Base-by-base conservation (phyloP, 2,329 filamentous ascomycete species). In the Leptosphaerulina australis region DNA sequence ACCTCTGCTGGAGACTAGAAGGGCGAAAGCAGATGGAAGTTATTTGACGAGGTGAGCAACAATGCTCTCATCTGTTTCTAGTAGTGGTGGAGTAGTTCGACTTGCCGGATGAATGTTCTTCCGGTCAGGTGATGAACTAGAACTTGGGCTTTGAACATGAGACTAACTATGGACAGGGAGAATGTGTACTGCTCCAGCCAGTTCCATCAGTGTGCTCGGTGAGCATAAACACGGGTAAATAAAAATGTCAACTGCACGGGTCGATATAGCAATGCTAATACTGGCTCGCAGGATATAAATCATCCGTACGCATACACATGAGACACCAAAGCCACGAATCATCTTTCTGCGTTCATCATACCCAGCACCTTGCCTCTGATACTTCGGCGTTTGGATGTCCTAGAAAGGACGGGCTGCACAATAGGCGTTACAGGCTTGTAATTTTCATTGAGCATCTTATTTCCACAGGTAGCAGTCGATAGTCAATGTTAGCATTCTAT, bases 1-100 rank as follows among this genome's bases (percentile, higher is more conserved):
- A 17, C 71, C 73, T 18, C 64, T 73, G 22, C 45, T 74, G 15
- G 71, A 74, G 57, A 72, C 66, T 2, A 52, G 69, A 43, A 59
- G 70, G 37, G 63, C 69, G 1, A 73, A 63, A 56, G 64, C 64
- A 5, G 73, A 75, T 56, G 73, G 72, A 0, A 59, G 60, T 6
- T 67, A 71, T 55, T 40, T 70, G 55, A 74, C 69, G 20, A 69
- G 67, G 72, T 75, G 55, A 57, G 70, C 48, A 11, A 3, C 6
- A 14, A n/a, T 11, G 5, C 39, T 28, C n/a, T 12, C 9, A 3
- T 5, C 20, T 31, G 20, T 22, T 15, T 5, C 4, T 20, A 12
- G 34, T 34, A 20, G 17, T 1, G 14, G 11, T 41, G 26, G 35
- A n/a, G n/a, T n/a, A n/a, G n/a, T n/a, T n/a, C n/a, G n/a, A n/a